Conservation (phyloP, 108 stramenopile genomes). For the Nannochloropsis oceanica region DNA sequence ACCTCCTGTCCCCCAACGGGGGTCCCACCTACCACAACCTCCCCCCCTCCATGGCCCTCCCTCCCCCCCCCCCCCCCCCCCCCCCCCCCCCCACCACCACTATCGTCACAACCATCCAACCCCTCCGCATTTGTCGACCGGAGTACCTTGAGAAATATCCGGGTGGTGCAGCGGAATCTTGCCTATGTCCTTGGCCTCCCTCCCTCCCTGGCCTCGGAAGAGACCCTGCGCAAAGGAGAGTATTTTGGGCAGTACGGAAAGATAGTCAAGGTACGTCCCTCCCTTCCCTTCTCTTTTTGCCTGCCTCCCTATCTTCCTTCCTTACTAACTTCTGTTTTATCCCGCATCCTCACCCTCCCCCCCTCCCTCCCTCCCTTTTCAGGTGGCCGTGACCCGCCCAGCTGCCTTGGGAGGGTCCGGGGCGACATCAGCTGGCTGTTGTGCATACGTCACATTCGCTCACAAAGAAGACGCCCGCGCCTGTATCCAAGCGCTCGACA, state of each 20-base stretch:
- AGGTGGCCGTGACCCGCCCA: background rate
- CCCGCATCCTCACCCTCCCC: background rate
- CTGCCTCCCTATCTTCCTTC: background rate
- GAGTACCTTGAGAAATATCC: conserved; percentile 75
- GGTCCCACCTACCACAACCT: background rate
- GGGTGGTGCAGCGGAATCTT: conserved; percentile 89
- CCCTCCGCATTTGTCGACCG: conserved; percentile 41
- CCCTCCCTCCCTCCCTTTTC: background rate
- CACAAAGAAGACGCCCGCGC: conserved; percentile 55
- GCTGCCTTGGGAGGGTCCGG: background rate
- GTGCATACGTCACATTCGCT: conserved; percentile 82
- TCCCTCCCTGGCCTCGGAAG: conserved; percentile 59
- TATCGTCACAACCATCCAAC: background rate
- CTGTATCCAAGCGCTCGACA: conserved; percentile 19
- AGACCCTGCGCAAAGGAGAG: conserved; percentile 64
- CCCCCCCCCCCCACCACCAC: background rate
- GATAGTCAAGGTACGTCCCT: conserved; percentile 66
- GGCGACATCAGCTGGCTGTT: background rate
- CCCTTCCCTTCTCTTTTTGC: background rate
- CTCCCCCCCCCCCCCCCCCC: background rate
- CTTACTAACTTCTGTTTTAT: background rate
- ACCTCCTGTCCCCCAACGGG: background rate
- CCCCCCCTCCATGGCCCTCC: background rate
- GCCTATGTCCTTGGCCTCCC: conserved; percentile 90
- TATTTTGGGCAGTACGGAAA: conserved; percentile 95